Evolutionary conservation across 1,284 basidiomycete genomes (phyloP), one percentile per base, ranked within the genome.

Genomic region (Irpex sp.): DNA sequence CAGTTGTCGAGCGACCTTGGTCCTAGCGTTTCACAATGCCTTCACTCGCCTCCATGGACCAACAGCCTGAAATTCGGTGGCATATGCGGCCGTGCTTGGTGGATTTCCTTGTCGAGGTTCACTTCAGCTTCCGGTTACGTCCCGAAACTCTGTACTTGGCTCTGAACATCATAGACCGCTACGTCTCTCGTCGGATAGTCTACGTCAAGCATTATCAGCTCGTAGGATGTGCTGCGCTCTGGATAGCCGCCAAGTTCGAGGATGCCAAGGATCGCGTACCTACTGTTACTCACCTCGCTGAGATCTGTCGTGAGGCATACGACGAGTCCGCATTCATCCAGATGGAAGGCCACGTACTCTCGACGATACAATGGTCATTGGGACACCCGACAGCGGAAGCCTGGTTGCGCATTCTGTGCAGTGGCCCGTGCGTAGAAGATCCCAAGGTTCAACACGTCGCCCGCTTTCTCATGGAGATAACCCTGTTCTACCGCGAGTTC

Each of bases 141-240:
- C 96, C 97, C 8, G 97, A 99, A 80, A 99, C 97, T 1, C 86
- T 99, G 65, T 99, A 98, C 79, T 92, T 99, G 74, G 93, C 97
- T 31, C 86, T 98, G 79, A 99, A 99, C 82, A 97, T 99, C 75
- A 91, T 99, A 76, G 97, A 99, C 78, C 95, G 97, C 70, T 99
- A 99, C 78, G 94, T 99, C 36, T 98, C 97, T 60, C 95, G 96
- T 70, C 93, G 97, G 55, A 92, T 99, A 69, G 97, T 99, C 62
- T 98, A 96, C 81, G 96, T 96, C 82, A 97, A 97, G 78, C 97
- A 99, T 79, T 99, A 98, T 76, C 97, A 99, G 75, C 92, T 99
- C 59, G 97, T 99, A 60, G 97, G 97, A 38, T 99, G 97, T 73
- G 94, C 97, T 11, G 96, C 97, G 19, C 85, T 99, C 4, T 97